phyloP scores from a whole-genome alignment of 2,329 filamentous ascomycete genomes.

The Fusarium dlaminii region DNA sequence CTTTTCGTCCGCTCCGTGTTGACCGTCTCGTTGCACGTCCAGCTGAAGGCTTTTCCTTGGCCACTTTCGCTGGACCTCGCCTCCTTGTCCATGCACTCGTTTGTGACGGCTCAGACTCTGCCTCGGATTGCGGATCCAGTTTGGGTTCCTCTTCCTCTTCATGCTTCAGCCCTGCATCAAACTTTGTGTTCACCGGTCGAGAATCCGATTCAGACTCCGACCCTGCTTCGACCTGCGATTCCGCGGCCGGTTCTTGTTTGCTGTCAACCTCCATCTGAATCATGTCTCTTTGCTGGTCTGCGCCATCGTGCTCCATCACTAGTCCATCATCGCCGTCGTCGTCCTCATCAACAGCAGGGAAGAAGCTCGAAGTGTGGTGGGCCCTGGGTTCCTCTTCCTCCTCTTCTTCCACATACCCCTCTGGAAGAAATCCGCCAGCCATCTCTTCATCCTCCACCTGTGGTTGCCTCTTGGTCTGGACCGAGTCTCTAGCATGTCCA shows the following conservation, averaged over 20 bases:
- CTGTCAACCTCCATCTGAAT: neutral
- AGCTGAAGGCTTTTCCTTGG: neutral
- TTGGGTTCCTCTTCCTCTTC: neutral
- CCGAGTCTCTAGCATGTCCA: constrained; percentile 55
- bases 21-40: constrained; percentile 26
- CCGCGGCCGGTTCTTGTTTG: neutral
- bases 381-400: constrained; percentile 46
- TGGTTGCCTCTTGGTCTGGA: constrained; percentile 27
- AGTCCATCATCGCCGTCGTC: constrained; percentile 48
- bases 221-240: neutral
- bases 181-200: neutral
- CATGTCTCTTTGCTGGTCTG: neutral
- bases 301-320: constrained; percentile 46
- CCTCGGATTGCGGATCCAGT: neutral
- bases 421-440: constrained; percentile 70
- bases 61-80: neutral
- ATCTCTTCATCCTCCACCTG: constrained; percentile 57
- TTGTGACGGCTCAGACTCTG: constrained; percentile 5
- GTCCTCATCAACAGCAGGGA: constrained; percentile 58
- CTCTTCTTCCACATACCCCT: constrained; percentile 62
- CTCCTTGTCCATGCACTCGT: constrained; percentile 5
- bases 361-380: constrained; percentile 56
- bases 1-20: constrained; percentile 26
- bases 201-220: neutral
- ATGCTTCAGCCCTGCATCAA: neutral